These are phyloP conservation scores for Pleurotus eryngii DNA, from an alignment of 768 basidiomycete genomes.

Conservation along the genomic window DNA sequence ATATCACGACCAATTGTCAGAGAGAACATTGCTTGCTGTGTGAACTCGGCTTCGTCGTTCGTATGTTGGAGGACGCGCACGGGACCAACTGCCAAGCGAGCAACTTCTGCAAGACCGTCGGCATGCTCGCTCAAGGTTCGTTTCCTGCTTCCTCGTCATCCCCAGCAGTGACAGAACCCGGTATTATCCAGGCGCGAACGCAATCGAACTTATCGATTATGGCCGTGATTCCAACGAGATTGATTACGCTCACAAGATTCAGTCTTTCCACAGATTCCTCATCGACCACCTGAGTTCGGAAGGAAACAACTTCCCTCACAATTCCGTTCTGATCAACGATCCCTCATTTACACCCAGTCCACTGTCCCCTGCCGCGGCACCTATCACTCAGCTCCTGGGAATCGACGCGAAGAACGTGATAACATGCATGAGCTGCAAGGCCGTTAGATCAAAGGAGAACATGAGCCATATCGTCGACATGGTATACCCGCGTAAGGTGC, in stretches of 20 bases:
- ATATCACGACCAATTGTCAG: conserved; percentile 84
- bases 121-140: conserved; percentile 76
- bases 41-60: conserved; percentile 89
- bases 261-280: conserved; percentile 92
- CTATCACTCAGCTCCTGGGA: conserved; percentile 83
- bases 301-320: conserved; percentile 60
- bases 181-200: conserved; percentile 51
- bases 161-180: background rate
- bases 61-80: conserved; percentile 93
- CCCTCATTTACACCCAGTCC: conserved; percentile 14
- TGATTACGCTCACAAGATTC: conserved; percentile 87
- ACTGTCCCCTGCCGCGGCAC: conserved; percentile 48
- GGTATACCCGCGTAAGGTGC: conserved; percentile 80
- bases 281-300: conserved; percentile 81
- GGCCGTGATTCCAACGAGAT: conserved; percentile 70
- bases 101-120: conserved; percentile 95
- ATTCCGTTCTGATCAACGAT: conserved; percentile 47
- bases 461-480: conserved; percentile 84
- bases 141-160: background rate
- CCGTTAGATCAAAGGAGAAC: conserved; percentile 68
- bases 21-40: conserved; percentile 93
- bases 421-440: conserved; percentile 73
- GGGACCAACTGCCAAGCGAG: conserved; percentile 95
- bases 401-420: conserved; percentile 75
- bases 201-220: conserved; percentile 88